Evolutionary conservation across 192 early-diverging fungal species (phyloP).

Genomic region (Coemansia erecta): DNA sequence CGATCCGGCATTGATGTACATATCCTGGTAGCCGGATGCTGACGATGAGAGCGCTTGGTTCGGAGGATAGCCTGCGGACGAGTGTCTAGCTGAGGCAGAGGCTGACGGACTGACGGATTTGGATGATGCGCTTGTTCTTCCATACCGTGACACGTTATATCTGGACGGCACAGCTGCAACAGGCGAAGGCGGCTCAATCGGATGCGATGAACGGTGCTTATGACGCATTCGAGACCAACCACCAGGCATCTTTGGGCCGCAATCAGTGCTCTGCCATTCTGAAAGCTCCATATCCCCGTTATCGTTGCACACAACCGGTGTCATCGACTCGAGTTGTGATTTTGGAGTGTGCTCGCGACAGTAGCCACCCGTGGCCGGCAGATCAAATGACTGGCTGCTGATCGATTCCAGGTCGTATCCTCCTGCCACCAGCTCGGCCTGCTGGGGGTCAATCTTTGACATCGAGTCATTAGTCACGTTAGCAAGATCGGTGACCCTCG

Average conservation of each 20-base stretch:
- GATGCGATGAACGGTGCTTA: slow-evolving; percentile 7
- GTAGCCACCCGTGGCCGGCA: not conserved
- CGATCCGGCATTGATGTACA: slow-evolving; percentile 1
- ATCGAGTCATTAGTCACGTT: slow-evolving; percentile 3
- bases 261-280: slow-evolving; percentile 4
- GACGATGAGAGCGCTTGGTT: not conserved
- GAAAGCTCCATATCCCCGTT: slow-evolving; percentile 13
- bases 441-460: not conserved
- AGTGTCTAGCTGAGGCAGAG: slow-evolving; percentile 2
- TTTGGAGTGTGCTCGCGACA: not conserved
- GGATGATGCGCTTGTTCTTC: not conserved
- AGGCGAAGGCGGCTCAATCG: slow-evolving; percentile 21
- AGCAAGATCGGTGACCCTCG: not conserved
- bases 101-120: not conserved
- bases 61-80: not conserved
- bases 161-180: slow-evolving; percentile 4
- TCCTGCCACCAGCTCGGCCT: not conserved
- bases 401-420: slow-evolving; percentile 33
- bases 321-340: too few species aligned
- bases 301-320: not conserved
- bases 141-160: not conserved
- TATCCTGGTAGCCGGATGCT: not conserved
- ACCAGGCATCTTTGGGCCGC: not conserved
- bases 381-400: not conserved
- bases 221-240: not conserved